phyloP scores from a whole-genome alignment of 2,329 filamentous ascomycete genomes.

The Phoma sp. region DNA sequence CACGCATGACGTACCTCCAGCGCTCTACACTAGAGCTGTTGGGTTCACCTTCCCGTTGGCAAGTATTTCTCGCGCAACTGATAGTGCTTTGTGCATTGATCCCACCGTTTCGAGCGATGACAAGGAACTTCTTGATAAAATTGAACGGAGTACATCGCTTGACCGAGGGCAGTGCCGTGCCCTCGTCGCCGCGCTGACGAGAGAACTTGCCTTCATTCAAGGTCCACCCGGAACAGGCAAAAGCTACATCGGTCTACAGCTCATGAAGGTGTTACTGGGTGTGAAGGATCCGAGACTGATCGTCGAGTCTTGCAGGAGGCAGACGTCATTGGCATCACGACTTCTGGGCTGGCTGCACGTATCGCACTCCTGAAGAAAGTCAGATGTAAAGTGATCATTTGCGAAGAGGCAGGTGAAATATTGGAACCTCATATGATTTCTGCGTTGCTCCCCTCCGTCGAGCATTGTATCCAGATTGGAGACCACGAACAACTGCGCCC shows the following conservation, averaged over 20 bases:
- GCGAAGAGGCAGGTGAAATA: constrained; percentile 74
- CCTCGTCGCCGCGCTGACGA: constrained; percentile 61
- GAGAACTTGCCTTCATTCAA: constrained; percentile 68
- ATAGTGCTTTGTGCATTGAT: constrained; percentile 13
- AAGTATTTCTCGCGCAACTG: constrained; percentile 22
- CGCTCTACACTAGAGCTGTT: constrained; percentile 31
- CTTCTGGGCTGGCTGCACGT: constrained; percentile 65
- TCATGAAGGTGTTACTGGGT: constrained; percentile 65
- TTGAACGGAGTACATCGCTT: constrained; percentile 45
- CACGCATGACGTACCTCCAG: constrained; percentile 31
- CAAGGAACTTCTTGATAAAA: constrained; percentile 17
- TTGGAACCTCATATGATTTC: constrained; percentile 70
- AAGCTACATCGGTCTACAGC: constrained; percentile 64
- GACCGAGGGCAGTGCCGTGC: constrained; percentile 61
- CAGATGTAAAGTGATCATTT: constrained; percentile 65
- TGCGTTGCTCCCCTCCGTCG: constrained; percentile 64
- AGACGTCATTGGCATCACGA: constrained; percentile 67
- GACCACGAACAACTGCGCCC: constrained; percentile 70
- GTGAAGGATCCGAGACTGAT: constrained; percentile 48
- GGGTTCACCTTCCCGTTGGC: constrained; percentile 32
- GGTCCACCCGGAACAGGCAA: constrained; percentile 77
- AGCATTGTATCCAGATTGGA: constrained; percentile 70
- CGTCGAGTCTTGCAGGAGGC: constrained; percentile 52
- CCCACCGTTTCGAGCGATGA: constrained; percentile 26
- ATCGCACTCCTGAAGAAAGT: constrained; percentile 59